These are phyloP conservation scores for Globisporangium echinulatum DNA, from an alignment of 352 stramenopile genomes.

Conservation along the genomic window DNA sequence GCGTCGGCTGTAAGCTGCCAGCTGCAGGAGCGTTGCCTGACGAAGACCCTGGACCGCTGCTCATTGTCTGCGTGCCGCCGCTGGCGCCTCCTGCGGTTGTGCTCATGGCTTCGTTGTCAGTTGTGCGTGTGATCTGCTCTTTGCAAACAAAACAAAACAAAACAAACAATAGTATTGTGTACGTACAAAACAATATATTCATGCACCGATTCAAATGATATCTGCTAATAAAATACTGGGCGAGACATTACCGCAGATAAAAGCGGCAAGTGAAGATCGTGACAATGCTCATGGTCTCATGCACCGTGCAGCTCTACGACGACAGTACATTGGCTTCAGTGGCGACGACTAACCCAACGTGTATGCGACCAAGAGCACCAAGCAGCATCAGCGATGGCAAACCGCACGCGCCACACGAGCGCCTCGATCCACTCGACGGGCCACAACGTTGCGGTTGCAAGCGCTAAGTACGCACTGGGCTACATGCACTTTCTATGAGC, in stretches of 20 bases:
- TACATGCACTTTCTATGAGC: too few relatives aligned
- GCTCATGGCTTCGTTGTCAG: neutral
- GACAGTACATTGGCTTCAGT: constrained; percentile 14
- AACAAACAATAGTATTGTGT: too few relatives aligned
- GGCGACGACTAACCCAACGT: constrained; percentile 2
- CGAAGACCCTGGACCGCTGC: constrained; percentile 13
- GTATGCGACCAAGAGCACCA: constrained; percentile 8
- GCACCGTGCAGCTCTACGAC: constrained; percentile 74
- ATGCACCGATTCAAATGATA: too few relatives aligned
- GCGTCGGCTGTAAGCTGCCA: constrained; percentile 49
- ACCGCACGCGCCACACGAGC: constrained; percentile 1
- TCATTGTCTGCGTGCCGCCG: constrained; percentile 3
- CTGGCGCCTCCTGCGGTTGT: neutral
- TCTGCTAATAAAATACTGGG: too few relatives aligned
- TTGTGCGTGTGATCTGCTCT: too few relatives aligned
- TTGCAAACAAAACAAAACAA: too few relatives aligned
- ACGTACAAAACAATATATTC: neutral
- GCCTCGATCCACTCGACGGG: constrained; percentile 33
- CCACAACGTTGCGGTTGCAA: constrained; percentile 19
- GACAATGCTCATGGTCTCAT: constrained; percentile 65
- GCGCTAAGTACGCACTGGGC: constrained; percentile 22
- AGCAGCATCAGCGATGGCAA: too few relatives aligned
- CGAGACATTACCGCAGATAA: too few relatives aligned
- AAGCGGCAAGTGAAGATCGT: constrained; percentile 46
- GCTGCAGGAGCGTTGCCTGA: neutral